Percentiles rank a stretch among this genome's conserved stretches.
Conservation (phyloP, 2,329 filamentous ascomycete species). For the Alternaria panax region DNA sequence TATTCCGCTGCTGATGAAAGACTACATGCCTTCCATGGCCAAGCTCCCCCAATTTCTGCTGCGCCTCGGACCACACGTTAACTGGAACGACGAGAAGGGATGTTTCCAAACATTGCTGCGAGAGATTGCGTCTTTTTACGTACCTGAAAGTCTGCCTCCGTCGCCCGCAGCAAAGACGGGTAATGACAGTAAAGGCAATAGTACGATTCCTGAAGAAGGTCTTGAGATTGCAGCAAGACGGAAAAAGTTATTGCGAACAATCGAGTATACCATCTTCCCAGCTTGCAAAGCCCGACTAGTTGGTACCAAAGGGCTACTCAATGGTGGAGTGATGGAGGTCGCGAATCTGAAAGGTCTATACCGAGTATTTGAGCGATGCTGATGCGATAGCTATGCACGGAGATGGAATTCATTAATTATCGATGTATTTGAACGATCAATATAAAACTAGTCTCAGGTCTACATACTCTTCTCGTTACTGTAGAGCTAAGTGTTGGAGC, state of each 20-base stretch:
- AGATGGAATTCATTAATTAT: background rate
- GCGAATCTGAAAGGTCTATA: slow-evolving; percentile 93
- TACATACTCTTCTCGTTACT: background rate
- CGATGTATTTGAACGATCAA: background rate
- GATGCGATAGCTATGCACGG: background rate
- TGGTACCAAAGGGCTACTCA: slow-evolving; percentile 78
- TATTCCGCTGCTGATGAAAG: slow-evolving; percentile 86
- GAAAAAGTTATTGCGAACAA: slow-evolving; percentile 72
- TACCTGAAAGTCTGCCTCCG: slow-evolving; percentile 80
- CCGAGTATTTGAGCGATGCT: slow-evolving; percentile 93
- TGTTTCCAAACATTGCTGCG: slow-evolving; percentile 87
- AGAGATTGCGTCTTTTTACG: slow-evolving; percentile 89
- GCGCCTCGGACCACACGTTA: slow-evolving; percentile 83
- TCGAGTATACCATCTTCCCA: slow-evolving; percentile 90
- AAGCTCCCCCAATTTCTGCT: slow-evolving; percentile 92
- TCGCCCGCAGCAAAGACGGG: slow-evolving; percentile 41
- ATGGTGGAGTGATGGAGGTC: slow-evolving; percentile 77
- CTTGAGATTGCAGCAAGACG: slow-evolving; percentile 61
- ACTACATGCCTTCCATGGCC: slow-evolving; percentile 82
- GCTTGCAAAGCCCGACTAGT: slow-evolving; percentile 84
- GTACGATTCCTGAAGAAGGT: slow-evolving; percentile 41
- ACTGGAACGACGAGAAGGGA: slow-evolving; percentile 83
- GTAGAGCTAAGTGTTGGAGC: background rate
- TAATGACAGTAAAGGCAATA: slow-evolving; percentile 50
- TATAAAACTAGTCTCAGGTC: background rate